Conservation (phyloP, 2,329 filamentous ascomycete species). For the Aspergillus quadrilineatus region DNA sequence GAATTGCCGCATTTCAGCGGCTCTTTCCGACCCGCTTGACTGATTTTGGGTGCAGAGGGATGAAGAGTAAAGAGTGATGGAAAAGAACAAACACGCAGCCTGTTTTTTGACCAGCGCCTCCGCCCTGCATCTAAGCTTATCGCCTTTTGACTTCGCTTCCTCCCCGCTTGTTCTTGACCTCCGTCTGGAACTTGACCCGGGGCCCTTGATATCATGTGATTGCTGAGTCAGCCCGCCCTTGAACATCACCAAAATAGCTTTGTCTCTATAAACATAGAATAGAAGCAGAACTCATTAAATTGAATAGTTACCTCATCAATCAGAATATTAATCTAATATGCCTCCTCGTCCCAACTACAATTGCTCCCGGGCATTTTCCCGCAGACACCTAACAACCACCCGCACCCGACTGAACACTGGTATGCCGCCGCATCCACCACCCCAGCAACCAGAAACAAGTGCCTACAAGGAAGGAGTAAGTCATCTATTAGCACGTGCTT, state of each 20-base stretch:
- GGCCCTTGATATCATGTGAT: slow-evolving; percentile 26
- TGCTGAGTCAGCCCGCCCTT: slow-evolving; percentile 18
- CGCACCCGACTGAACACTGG: slow-evolving; percentile 4
- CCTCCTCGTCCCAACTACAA: not conserved
- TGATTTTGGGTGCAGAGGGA: not conserved
- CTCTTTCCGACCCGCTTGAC: not conserved
- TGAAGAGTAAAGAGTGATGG: not conserved
- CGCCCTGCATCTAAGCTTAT: slow-evolving; percentile 32
- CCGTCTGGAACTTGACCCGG: slow-evolving; percentile 17
- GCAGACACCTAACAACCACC: slow-evolving; percentile 18
- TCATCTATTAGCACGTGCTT: not conserved
- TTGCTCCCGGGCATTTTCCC: not conserved
- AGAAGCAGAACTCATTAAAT: not conserved
- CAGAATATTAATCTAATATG: not conserved
- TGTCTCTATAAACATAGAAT: not conserved
- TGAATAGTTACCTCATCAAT: not conserved
- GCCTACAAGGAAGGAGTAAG: slow-evolving; percentile 34
- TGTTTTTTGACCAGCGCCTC: slow-evolving; percentile 5
- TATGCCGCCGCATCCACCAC: slow-evolving; percentile 1
- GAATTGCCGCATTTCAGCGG: not conserved
- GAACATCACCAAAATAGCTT: not conserved
- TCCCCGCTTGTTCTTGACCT: slow-evolving; percentile 25
- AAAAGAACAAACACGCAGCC: not conserved
- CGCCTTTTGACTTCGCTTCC: slow-evolving; percentile 31
- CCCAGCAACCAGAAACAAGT: slow-evolving; percentile 9